Evolutionary conservation across 2,329 filamentous ascomycete species (phyloP), one percentile per base, ranked within the genome.

Genomic region (Dactylellina haptotyla): DNA sequence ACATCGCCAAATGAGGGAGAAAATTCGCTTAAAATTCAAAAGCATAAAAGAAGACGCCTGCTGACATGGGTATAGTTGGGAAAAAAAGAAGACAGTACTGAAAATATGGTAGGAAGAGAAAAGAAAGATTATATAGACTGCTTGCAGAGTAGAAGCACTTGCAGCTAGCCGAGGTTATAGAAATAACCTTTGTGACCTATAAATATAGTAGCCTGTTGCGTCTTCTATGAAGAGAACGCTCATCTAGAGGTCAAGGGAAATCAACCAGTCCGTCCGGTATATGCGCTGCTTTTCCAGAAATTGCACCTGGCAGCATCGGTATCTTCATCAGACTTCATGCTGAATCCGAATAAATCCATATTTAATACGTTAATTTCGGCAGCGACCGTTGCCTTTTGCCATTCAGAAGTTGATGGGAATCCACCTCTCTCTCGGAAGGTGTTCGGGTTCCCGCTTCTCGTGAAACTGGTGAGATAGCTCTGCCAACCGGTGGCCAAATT

Each of bases 361-460:
- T 77, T 65, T 28, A 77, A 50, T 9, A 67, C 63, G 9, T 30
- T 71, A 14, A 77, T 69, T 18, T 48, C 43, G n/a, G 59, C 37
- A 0, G 63, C 65, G 4, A 77, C 45, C 4, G 45, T 30, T 4
- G 75, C 57, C 32, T 80, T 79, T 14, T 78, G 75, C 81, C 82
- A 83, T 4, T 76, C 56, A 6, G 81, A 76, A 1, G 81, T 80
- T 1, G 79, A 76, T 34, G 81, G 81, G 4, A 82, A n/a, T 28
- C 80, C 80, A 26, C 76, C 75, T 4, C 75, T 62, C 30, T 79
- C 77, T 1, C 79, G 76, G 23, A 77, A 78, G 0, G 76, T 80
- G 73, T 83, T 83, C 9, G 82, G 82, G 64, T 83, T 78, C 0
- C 82, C 82, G 1, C 78, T 79, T 14, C 79, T 77, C n/a, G 80